Evolutionary conservation across 441 rosid species (phyloP).

Genomic region (Biscutella laevigata): DNA sequence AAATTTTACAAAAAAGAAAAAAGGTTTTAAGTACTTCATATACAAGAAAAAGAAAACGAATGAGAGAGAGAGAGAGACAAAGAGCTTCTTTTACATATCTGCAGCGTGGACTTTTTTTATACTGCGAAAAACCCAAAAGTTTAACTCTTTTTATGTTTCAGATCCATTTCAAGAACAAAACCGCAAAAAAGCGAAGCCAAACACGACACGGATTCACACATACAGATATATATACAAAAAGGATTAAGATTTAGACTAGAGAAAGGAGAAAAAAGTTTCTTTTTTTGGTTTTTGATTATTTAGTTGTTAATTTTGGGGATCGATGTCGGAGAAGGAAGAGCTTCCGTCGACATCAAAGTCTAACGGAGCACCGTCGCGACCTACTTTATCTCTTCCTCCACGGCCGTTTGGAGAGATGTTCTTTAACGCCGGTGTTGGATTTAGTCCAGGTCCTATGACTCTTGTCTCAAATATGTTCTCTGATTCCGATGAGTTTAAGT

Average conservation of each 20-base stretch:
- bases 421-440: constrained; percentile 42
- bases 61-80: background rate
- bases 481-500: constrained; percentile 63
- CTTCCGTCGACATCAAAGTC: constrained; percentile 26
- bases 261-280: background rate
- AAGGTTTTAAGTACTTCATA: background rate
- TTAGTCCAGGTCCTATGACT: constrained; percentile 95
- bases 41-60: background rate
- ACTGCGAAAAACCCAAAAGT: constrained; percentile 13
- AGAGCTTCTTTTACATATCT: constrained; percentile 17
- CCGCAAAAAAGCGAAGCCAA: constrained; percentile 23
- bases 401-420: constrained; percentile 44
- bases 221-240: constrained; percentile 24
- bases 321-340: constrained; percentile 33
- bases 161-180: constrained; percentile 24
- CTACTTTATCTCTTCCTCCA: constrained; percentile 63
- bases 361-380: constrained; percentile 30
- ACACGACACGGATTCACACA: constrained; percentile 30
- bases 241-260: background rate
- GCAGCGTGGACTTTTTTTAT: constrained; percentile 58
- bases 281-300: constrained; percentile 5
- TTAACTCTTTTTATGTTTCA: constrained; percentile 13
- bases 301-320: constrained; percentile 14
- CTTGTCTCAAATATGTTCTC: constrained; percentile 64
- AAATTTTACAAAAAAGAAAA: no score